Conservation (phyloP, 371 early-diverging fungal genomes). For the Syncephalastrum racemosum region DNA sequence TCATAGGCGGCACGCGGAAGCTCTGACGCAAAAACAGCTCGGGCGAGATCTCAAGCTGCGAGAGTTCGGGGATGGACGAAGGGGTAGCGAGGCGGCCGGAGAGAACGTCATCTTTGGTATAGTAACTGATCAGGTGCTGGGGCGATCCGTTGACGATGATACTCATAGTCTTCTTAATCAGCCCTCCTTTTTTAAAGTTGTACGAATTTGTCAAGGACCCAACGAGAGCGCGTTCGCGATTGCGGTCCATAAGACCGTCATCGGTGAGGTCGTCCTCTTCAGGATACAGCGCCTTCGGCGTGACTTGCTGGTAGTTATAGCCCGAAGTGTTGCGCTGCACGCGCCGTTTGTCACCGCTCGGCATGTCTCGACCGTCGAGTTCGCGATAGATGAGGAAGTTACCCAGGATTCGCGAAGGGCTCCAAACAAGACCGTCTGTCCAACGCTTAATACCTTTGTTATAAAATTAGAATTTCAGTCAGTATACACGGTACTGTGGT, state of each 20-base stretch:
- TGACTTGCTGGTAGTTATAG: constrained; percentile 2
- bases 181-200: constrained; percentile 72
- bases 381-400: constrained; percentile 81
- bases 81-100: constrained; percentile 52
- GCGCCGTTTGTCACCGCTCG: constrained; percentile 26
- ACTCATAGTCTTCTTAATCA: constrained; percentile 86
- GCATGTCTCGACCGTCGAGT: constrained; percentile 53
- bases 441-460: constrained; percentile 79
- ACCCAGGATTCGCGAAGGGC: constrained; percentile 79
- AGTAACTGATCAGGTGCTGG: constrained; percentile 86
- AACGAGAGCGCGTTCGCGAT: constrained; percentile 58
- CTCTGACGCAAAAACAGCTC: constrained; percentile 56
- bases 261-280: not conserved
- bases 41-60: constrained; percentile 47
- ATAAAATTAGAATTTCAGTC: not conserved
- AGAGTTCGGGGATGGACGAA: constrained; percentile 47
- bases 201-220: constrained; percentile 64
- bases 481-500: not conserved
- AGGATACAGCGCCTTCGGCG: not conserved
- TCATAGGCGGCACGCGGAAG: constrained; percentile 52
- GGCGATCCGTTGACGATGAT: constrained; percentile 71
- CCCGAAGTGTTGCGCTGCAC: constrained; percentile 4
- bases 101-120: constrained; percentile 72
- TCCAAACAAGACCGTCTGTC: constrained; percentile 89
- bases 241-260: constrained; percentile 40